Evolutionary conservation across 129 eudicot genomes (phyloP).

Genomic region (Heracleum sosnowskyi): DNA sequence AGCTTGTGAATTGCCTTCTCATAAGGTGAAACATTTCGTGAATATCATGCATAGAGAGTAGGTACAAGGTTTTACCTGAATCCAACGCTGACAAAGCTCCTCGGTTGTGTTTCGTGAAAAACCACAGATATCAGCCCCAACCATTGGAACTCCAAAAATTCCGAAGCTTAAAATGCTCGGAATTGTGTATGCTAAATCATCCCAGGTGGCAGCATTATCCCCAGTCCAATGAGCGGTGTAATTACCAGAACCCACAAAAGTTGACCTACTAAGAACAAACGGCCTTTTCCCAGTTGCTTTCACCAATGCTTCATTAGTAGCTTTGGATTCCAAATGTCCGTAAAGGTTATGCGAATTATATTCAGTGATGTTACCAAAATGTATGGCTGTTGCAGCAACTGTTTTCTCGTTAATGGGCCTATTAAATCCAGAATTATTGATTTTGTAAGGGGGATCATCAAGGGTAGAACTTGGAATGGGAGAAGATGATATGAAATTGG

Average conservation of each 20-base stretch:
- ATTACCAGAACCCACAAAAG: slow-evolving; percentile 87
- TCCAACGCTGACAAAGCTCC: slow-evolving; percentile 89
- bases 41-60: neutral
- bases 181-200: slow-evolving; percentile 71
- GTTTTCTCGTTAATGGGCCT: slow-evolving; percentile 45
- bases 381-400: slow-evolving; percentile 60
- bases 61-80: slow-evolving; percentile 51
- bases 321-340: slow-evolving; percentile 60
- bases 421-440: slow-evolving; percentile 47
- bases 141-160: slow-evolving; percentile 76
- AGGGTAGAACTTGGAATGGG: slow-evolving; percentile 47
- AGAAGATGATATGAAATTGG: slow-evolving; percentile 58
- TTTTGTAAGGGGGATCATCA: slow-evolving; percentile 78
- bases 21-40: neutral
- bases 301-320: slow-evolving; percentile 45
- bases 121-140: slow-evolving; percentile 92
- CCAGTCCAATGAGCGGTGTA: slow-evolving; percentile 97
- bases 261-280: slow-evolving; percentile 59
- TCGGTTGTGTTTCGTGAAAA: slow-evolving; percentile 59
- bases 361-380: slow-evolving; percentile 50
- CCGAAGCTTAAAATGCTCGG: slow-evolving; percentile 72
- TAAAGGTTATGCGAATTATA: slow-evolving; percentile 76
- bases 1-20: neutral
- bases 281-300: slow-evolving; percentile 54
- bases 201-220: slow-evolving; percentile 86